Conservation (phyloP, 2,329 filamentous ascomycete species). For the Trichophyton benhamiae region DNA sequence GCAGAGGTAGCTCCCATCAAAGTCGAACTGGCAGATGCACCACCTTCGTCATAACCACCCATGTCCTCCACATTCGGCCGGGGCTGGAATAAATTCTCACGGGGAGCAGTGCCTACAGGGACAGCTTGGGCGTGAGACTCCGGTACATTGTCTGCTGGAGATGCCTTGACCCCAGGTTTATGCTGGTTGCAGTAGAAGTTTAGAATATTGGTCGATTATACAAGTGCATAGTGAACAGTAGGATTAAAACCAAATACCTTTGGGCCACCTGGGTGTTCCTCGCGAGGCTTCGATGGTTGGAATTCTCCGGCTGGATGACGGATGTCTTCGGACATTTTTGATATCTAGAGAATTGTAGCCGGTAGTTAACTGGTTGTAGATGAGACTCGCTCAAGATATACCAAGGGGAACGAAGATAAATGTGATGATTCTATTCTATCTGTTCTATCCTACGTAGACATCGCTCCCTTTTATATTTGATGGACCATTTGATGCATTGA, state of each 20-base stretch:
- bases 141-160: slow-evolving; percentile 42
- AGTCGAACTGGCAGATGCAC: slow-evolving; percentile 30
- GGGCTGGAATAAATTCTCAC: slow-evolving; percentile 36
- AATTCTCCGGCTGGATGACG: slow-evolving; percentile 1
- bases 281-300: not conserved
- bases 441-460: not conserved
- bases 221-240: too few relatives aligned
- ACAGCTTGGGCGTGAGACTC: slow-evolving; percentile 53
- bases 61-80: slow-evolving; percentile 24
- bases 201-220: too few relatives aligned
- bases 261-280: not conserved
- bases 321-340: not conserved
- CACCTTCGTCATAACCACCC: slow-evolving; percentile 13
- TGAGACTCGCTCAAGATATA: too few relatives aligned
- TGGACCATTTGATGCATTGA: not conserved
- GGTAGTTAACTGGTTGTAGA: too few relatives aligned
- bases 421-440: not conserved
- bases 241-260: not conserved
- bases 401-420: not conserved
- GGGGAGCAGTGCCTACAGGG: slow-evolving; percentile 52
- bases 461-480: not conserved
- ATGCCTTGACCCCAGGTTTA: slow-evolving; percentile 48
- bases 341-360: not conserved
- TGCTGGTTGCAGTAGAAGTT: slow-evolving; percentile 37
- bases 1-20: slow-evolving; percentile 41